Conservation (phyloP, 1,139 yeast species). For the Geotrichum bryndzae region DNA sequence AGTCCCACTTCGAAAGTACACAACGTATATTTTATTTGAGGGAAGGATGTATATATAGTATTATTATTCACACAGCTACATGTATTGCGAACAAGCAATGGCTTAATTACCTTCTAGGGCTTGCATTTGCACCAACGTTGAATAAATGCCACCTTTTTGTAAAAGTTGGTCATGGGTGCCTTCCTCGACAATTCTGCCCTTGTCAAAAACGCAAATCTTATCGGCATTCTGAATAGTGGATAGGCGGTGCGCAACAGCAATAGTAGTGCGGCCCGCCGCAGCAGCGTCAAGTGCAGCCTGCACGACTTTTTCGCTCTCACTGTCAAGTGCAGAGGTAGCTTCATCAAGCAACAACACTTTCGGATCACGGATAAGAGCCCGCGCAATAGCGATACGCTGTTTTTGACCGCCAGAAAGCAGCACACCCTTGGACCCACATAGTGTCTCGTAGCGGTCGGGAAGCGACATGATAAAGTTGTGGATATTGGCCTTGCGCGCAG, state of each 20-base stretch:
- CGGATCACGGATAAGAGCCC: conserved; percentile 68
- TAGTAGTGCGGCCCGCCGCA: conserved; percentile 72
- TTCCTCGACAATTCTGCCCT: conserved; percentile 70
- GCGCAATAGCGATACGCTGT: conserved; percentile 71
- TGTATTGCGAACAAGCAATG: not conserved
- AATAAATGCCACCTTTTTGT: conserved; percentile 36
- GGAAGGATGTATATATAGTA: too few species aligned
- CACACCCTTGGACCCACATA: conserved; percentile 77
- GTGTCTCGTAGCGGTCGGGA: conserved; percentile 78
- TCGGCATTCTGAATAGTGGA: conserved; percentile 93
- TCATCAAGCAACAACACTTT: conserved; percentile 63
- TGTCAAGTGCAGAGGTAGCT: conserved; percentile 77
- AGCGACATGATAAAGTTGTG: conserved; percentile 68
- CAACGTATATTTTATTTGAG: too few species aligned
- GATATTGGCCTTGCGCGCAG: conserved; percentile 77
- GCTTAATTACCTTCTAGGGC: not conserved
- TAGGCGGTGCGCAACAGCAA: conserved; percentile 84
- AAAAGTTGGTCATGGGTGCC: conserved; percentile 44
- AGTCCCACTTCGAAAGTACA: too few species aligned
- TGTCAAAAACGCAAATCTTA: conserved; percentile 69
- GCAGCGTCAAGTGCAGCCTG: conserved; percentile 53
- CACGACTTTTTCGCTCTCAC: conserved; percentile 75
- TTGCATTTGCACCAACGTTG: conserved; percentile 39
- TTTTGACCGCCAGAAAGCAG: conserved; percentile 82
- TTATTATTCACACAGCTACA: conserved; percentile 42